Evolutionary conservation across 805 yeast genomes (phyloP), one percentile per base, ranked within the genome.

Genomic region (Starmerella apicola): DNA sequence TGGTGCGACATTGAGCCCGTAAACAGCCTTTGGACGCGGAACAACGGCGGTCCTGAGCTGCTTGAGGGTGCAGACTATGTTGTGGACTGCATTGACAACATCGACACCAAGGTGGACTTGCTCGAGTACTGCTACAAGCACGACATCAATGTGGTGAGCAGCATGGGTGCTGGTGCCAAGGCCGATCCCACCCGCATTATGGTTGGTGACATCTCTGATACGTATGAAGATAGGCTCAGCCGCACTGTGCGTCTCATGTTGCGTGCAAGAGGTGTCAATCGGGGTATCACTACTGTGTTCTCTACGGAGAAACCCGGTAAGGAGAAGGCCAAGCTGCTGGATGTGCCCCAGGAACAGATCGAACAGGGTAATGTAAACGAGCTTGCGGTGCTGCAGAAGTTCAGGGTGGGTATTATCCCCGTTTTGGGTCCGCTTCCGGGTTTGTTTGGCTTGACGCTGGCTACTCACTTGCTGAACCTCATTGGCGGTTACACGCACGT

Each of bases 371-470:
- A 76, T 42, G 94, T 88, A 27, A 91, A 76, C 48, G 91, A 93
- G 58, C 66, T 91, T 32, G 75, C 93, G 44, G 93, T 95, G 2
- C 61, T 91, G 49, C 78, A 74, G 52, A 85, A 84, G 61, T 91
- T 91, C 66, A 71, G 99, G 51, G 96, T 86, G 9, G 70, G 99
- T 51, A 88, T 91, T 34, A 67, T 91, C 41, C 99, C 99, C 0
- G 99, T 91, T 0, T 63, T 91, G 47, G 97, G 98, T 3, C 83
- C 98, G 0, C 76, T 91, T 79, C 99, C 99, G 1, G 96, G 91
- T 8, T 79, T 88, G 61, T 91, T 91, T 64, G 99, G 97, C 1
- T 68, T 91, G 35, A 74, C 95, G 0, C 71, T 88, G 41, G 93
- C 95, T 3, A 80, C 95, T 0, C 78, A 82, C 62, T 65, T 91